These are phyloP conservation scores for Rheum nobile DNA, from an alignment of 148 eudicot genomes.

Conservation along the genomic window DNA sequence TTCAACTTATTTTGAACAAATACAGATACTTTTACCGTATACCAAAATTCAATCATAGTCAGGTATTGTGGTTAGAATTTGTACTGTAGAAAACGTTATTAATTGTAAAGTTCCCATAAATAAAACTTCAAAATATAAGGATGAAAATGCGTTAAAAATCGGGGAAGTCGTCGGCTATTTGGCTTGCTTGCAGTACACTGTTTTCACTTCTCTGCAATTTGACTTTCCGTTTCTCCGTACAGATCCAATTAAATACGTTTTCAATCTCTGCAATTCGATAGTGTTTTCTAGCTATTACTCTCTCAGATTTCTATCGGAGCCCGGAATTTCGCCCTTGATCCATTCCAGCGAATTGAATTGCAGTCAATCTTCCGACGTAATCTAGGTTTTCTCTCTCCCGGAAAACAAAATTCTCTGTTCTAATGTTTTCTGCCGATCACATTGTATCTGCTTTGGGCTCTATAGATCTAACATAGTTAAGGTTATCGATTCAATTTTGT, in stretches of 20 bases:
- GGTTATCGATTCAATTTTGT: not conserved
- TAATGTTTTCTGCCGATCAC: not conserved
- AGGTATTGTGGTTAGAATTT: too few relatives aligned
- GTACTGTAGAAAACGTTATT: too few relatives aligned
- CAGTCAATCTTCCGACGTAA: not conserved
- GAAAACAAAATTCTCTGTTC: not conserved
- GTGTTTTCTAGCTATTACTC: not conserved
- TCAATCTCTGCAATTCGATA: conserved; percentile 2
- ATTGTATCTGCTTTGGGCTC: not conserved
- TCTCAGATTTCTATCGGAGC: not conserved
- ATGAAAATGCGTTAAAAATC: not conserved
- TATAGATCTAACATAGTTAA: not conserved
- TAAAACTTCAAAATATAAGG: not conserved
- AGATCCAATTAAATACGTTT: not conserved
- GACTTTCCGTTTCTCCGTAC: not conserved
- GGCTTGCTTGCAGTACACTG: not conserved
- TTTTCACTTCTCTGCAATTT: not conserved
- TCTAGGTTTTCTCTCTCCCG: conserved; percentile 3
- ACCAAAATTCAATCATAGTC: too few relatives aligned
- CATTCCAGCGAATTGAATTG: not conserved
- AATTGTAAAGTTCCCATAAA: too few relatives aligned
- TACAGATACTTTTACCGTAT: too few relatives aligned
- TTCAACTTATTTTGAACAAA: too few relatives aligned
- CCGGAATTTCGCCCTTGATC: not conserved
- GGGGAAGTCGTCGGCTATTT: not conserved